Conservation (phyloP, 176 grass and related monocot species). For the Carex pumila region DNA sequence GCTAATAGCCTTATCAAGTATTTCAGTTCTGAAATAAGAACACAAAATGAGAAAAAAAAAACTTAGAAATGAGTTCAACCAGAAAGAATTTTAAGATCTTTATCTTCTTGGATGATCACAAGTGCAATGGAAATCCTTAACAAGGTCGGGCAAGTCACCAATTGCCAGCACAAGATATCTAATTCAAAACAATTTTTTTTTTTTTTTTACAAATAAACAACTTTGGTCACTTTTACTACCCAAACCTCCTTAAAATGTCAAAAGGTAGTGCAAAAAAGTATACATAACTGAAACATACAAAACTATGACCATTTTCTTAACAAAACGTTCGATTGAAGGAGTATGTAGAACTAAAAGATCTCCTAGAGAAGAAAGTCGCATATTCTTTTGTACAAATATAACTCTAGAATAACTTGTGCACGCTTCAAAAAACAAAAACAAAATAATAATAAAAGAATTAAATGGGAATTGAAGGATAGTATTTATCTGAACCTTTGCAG, state of each 20-base stretch:
- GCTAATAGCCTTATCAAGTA: conserved; percentile 58
- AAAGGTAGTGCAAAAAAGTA: neutral
- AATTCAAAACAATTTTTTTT: neutral
- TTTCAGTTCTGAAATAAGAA: conserved; percentile 39
- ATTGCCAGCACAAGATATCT: neutral
- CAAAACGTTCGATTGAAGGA: neutral
- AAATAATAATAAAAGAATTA: conserved; percentile 8
- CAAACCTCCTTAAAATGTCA: neutral
- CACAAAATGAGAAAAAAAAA: conserved; percentile 7
- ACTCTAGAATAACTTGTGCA: neutral
- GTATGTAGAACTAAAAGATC: neutral
- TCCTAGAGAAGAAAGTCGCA: neutral
- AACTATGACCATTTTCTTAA: neutral
- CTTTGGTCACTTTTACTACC: neutral
- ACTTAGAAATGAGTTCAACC: conserved; percentile 12
- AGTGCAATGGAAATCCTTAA: conserved; percentile 8
- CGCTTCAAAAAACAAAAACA: neutral
- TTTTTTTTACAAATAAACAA: neutral
- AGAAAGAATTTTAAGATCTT: conserved; percentile 9
- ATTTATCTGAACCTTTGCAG: conserved; percentile 50
- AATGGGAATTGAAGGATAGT: conserved; percentile 10
- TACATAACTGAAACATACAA: neutral
- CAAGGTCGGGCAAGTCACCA: neutral
- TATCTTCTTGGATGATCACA: neutral
- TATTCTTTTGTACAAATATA: neutral